A percentile compares a stretch with the other conserved stretches of the same genome.
Conservation (phyloP, 345 rosid species). For the Arabis hirsuta region DNA sequence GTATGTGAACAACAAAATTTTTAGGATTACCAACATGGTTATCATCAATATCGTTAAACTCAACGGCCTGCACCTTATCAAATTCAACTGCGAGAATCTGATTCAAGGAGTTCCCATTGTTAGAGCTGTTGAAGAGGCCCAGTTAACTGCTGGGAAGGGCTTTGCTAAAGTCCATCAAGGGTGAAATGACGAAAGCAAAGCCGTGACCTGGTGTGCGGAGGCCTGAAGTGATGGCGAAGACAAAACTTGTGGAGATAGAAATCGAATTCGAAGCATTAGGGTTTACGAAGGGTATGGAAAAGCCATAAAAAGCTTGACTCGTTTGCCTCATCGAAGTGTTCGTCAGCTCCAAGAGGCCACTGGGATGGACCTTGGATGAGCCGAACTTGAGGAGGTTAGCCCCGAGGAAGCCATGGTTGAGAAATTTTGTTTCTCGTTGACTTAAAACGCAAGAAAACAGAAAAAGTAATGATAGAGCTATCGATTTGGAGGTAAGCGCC, state of each 20-base stretch:
- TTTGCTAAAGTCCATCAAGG: conserved; percentile 24
- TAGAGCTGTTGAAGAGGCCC: conserved; percentile 56
- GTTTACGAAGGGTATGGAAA: conserved; percentile 43
- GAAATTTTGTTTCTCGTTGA: conserved; percentile 42
- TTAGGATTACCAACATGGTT: conserved; percentile 56
- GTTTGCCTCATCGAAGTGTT: conserved; percentile 44
- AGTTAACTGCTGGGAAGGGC: conserved; percentile 41
- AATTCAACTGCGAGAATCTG: conserved; percentile 63
- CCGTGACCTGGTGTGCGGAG: conserved; percentile 48
- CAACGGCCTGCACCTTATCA: conserved; percentile 52
- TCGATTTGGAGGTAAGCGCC: conserved; percentile 18
- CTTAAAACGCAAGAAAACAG: conserved; percentile 34
- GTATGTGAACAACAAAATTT: no score
- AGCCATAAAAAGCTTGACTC: conserved; percentile 57
- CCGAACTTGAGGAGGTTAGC: conserved; percentile 50
- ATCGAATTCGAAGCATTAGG: conserved; percentile 21
- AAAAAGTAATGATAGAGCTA: conserved; percentile 24
- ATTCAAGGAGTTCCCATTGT: conserved; percentile 46
- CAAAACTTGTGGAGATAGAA: conserved; percentile 52
- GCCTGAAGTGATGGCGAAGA: conserved; percentile 47
- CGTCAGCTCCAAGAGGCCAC: conserved; percentile 65
- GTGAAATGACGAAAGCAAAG: conserved; percentile 51
- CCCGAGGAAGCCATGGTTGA: conserved; percentile 50
- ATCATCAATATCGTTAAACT: conserved; percentile 51
- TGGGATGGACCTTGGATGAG: conserved; percentile 45